phyloP scores from a whole-genome alignment of 148 eudicot species.

The Camellia lanceoleosa region DNA sequence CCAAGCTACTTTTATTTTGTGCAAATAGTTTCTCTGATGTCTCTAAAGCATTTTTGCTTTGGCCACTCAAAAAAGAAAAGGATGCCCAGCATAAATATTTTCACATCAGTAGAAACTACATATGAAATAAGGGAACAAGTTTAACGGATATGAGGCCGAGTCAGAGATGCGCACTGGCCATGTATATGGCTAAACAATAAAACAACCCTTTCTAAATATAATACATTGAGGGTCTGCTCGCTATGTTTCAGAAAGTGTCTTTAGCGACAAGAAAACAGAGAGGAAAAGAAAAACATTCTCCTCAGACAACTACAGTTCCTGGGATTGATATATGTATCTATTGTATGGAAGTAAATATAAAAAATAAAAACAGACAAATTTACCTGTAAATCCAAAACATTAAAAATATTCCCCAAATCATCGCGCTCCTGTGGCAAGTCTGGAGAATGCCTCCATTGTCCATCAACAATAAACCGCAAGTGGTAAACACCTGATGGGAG shows the following conservation, averaged over 20 bases:
- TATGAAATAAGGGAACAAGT: background rate
- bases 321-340: background rate
- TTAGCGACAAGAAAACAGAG: background rate
- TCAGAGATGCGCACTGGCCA: background rate
- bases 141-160: background rate
- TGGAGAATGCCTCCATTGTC: conserved; percentile 60
- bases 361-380: background rate
- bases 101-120: background rate
- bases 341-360: background rate
- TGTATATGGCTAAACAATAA: background rate
- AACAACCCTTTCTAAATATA: background rate
- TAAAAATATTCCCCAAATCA: conserved; percentile 69
- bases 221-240: background rate
- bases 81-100: background rate
- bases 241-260: background rate
- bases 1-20: background rate
- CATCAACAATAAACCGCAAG: conserved; percentile 79
- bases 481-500: conserved; percentile 88
- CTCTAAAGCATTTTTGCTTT: too few species aligned
- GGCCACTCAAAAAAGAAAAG: background rate
- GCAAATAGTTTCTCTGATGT: background rate
- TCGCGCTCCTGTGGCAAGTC: conserved; percentile 71
- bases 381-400: conserved; percentile 80
- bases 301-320: background rate
- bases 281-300: conserved; percentile 6